Evolutionary conservation across 2,329 filamentous ascomycete genomes (phyloP), one percentile per base, ranked within the genome.

Genomic region (Chrysoporthe deuterocubensis): DNA sequence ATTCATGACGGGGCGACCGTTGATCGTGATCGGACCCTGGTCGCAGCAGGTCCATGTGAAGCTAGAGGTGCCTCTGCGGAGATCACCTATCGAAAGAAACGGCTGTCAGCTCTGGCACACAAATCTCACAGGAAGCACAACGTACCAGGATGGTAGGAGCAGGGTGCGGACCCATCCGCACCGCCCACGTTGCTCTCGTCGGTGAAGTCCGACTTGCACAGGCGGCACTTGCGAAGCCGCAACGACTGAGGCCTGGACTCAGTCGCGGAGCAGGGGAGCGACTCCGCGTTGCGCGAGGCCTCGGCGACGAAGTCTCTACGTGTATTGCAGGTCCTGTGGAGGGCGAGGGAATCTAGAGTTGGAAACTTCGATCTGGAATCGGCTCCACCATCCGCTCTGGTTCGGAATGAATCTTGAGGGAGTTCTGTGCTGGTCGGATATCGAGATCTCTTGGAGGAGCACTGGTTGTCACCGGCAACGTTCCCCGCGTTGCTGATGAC

Each of bases 131-230:
- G n/a, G 21, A 32, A 4, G 2, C 11, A 26, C n/a, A 1, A 44
- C 58, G 14, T 62, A 62, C 59, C 59, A 40, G 44, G 32, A 37
- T 62, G 59, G 8, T 48, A 50, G 9, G 43, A 50, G 44, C 59
- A 62, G 6, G 59, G 59, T 2, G 43, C 59, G 16, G 42, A 46
- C 4, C 32, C 59, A 14, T 62, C 59, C 18, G 32, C 2, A 13
- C 32, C 21, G 16, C 26, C 21, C 8, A 21, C 32, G 16, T 62
- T 62, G 44, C 9, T 50, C 14, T 18, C 9, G 18, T 62, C 59
- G 32, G 44, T 62, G 44, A 62, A 50, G 3, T 48, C 4, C 2
- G n/a, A 48, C 32, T 13, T 50, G 59, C 59, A 50, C 14, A 62
- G 44, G 43, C 2, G 32, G 37, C 44, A 62, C 44, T 50, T 50